Percentiles rank a stretch among this genome's conserved stretches.
These are phyloP conservation scores for Melastoma candidum DNA, from an alignment of 441 rosid species.

Conservation along the genomic window DNA sequence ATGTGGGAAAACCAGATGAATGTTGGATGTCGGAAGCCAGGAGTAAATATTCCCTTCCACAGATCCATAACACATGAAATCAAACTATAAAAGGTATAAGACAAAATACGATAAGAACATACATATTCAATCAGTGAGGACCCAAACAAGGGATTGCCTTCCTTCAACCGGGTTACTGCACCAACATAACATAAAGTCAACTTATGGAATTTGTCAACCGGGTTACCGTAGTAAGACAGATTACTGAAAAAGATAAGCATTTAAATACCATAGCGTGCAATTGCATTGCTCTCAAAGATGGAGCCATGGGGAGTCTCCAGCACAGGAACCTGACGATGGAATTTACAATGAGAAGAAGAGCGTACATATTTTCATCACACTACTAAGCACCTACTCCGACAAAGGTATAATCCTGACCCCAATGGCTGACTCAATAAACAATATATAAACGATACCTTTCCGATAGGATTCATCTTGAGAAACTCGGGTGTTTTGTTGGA, in stretches of 20 bases:
- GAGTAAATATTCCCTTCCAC: no score
- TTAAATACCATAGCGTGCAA: constrained; percentile 71
- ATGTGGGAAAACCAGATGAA: no score
- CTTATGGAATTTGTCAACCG: background rate
- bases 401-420: no score
- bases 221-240: no score
- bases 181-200: background rate
- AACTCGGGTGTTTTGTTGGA: constrained; percentile 75
- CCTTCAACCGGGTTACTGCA: constrained; percentile 36
- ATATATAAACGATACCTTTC: no score
- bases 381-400: no score
- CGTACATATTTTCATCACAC: no score
- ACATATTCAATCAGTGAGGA: constrained; percentile 15
- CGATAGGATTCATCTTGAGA: constrained; percentile 69
- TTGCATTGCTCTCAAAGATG: constrained; percentile 86
- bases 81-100: background rate
- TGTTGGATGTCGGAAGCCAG: no score
- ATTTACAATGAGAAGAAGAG: no score
- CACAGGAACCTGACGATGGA: constrained; percentile 51
- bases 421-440: no score
- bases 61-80: background rate
- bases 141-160: constrained; percentile 22
- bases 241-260: background rate
- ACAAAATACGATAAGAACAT: background rate
- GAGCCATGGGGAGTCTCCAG: constrained; percentile 84